Conservation (phyloP, 768 basidiomycete genomes). For the Russula brevipes region DNA sequence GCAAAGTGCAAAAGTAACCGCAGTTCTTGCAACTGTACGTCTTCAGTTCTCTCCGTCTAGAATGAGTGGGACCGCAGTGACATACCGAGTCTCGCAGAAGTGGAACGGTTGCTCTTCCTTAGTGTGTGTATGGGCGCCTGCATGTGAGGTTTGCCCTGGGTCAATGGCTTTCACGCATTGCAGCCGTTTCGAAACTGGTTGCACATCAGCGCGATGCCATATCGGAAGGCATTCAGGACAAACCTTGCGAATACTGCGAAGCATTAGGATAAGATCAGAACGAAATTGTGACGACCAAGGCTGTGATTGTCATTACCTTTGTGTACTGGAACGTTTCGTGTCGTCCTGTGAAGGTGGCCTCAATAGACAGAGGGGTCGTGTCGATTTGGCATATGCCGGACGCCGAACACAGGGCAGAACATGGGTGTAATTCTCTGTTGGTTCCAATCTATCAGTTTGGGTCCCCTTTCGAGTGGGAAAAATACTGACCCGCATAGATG, state of each 20-base stretch:
- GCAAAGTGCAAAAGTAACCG: slow-evolving; percentile 54
- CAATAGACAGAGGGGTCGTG: slow-evolving; percentile 51
- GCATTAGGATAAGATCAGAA: background rate
- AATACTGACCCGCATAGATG: slow-evolving; percentile 55
- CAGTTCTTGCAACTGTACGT: slow-evolving; percentile 47
- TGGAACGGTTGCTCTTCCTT: slow-evolving; percentile 45
- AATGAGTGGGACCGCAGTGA: background rate
- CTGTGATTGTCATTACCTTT: slow-evolving; percentile 38
- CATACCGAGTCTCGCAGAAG: slow-evolving; percentile 48
- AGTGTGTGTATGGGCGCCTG: slow-evolving; percentile 46
- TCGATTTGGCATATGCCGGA: slow-evolving; percentile 56
- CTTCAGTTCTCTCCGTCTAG: background rate
- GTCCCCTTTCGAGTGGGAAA: background rate
- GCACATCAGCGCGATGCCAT: background rate
- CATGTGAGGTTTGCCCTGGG: slow-evolving; percentile 39
- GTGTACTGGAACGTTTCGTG: slow-evolving; percentile 62
- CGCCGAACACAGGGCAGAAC: slow-evolving; percentile 40
- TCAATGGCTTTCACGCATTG: slow-evolving; percentile 46
- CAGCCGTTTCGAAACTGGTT: slow-evolving; percentile 47
- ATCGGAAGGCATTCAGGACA: background rate
- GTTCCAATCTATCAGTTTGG: background rate
- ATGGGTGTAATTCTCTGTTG: slow-evolving; percentile 49
- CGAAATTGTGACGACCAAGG: background rate
- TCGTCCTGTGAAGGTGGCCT: slow-evolving; percentile 55
- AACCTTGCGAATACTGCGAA: slow-evolving; percentile 52